Percentiles rank a stretch among this genome's conserved stretches.
These are phyloP conservation scores for Suillus fuscotomentosus DNA, from an alignment of 768 basidiomycete species.

Conservation along the genomic window DNA sequence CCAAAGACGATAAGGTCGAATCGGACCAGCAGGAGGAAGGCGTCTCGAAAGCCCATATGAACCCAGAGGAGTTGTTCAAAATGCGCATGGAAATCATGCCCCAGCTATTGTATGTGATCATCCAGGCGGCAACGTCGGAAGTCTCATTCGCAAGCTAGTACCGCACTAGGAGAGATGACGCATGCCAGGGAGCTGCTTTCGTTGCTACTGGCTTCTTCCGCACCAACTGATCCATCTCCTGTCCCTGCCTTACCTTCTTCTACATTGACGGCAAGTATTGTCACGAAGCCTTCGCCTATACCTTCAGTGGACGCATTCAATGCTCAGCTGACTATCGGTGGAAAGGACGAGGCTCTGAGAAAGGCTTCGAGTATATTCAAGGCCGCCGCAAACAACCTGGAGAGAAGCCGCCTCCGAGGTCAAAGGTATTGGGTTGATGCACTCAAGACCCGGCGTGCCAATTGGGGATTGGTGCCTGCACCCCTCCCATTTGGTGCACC, in stretches of 20 bases:
- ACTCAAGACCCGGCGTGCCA: constrained; percentile 68
- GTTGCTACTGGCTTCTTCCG: constrained; percentile 48
- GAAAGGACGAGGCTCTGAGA: constrained; percentile 78
- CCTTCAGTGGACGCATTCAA: constrained; percentile 70
- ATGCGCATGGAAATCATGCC: constrained; percentile 73
- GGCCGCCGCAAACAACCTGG: constrained; percentile 66
- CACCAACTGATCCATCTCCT: constrained; percentile 33
- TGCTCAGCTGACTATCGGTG: constrained; percentile 68
- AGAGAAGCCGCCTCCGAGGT: constrained; percentile 54
- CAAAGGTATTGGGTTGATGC: constrained; percentile 85
- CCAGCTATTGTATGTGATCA: constrained; percentile 63
- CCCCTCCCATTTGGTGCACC: constrained; percentile 71
- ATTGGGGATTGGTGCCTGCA: constrained; percentile 81
- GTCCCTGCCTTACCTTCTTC: constrained; percentile 28
- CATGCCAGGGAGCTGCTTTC: constrained; percentile 71
- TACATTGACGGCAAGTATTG: constrained; percentile 58
- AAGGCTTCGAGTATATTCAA: constrained; percentile 74
- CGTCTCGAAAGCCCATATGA: constrained; percentile 48
- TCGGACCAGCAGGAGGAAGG: constrained; percentile 23
- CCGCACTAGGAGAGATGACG: constrained; percentile 77
- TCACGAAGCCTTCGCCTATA: constrained; percentile 66
- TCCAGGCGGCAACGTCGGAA: neutral
- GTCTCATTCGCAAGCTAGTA: constrained; percentile 36
- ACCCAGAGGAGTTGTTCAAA: constrained; percentile 66
- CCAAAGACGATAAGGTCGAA: constrained; percentile 28